These are phyloP conservation scores for Malassezia yamatoensis DNA, from an alignment of 1,284 basidiomycete genomes.

Conservation along the genomic window DNA sequence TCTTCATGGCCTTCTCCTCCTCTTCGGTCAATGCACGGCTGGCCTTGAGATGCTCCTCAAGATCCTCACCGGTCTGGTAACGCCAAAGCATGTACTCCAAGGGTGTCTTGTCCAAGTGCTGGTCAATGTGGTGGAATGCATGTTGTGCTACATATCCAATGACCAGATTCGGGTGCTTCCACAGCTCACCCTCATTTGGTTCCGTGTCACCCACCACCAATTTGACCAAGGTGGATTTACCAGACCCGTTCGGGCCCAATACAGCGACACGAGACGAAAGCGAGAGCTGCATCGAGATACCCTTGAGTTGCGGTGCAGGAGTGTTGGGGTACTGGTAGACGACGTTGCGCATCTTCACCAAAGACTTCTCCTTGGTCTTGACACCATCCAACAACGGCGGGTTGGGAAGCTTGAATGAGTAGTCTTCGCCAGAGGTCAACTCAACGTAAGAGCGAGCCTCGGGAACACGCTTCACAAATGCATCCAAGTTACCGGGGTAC, in stretches of 20 bases:
- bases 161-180: slow-evolving; percentile 49
- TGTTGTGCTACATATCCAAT: slow-evolving; percentile 49
- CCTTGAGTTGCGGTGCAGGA: slow-evolving; percentile 44
- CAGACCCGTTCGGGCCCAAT: slow-evolving; percentile 47
- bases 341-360: slow-evolving; percentile 48
- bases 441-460: slow-evolving; percentile 46
- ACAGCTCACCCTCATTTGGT: slow-evolving; percentile 44
- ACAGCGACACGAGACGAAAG: slow-evolving; percentile 48
- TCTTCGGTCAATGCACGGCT: slow-evolving; percentile 34
- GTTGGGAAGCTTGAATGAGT: slow-evolving; percentile 49
- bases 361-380: slow-evolving; percentile 49
- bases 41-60: slow-evolving; percentile 47
- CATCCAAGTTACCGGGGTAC: slow-evolving; percentile 47
- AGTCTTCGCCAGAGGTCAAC: slow-evolving; percentile 47
- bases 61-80: slow-evolving; percentile 49
- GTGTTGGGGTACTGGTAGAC: slow-evolving; percentile 46
- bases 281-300: slow-evolving; percentile 47
- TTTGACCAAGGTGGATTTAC: slow-evolving; percentile 48
- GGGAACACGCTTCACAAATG: slow-evolving; percentile 47
- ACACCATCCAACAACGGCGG: slow-evolving; percentile 48
- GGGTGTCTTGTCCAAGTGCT: slow-evolving; percentile 48
- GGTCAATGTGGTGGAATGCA: slow-evolving; percentile 49
- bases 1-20: slow-evolving; percentile 43
- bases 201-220: slow-evolving; percentile 47
- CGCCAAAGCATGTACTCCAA: slow-evolving; percentile 49